A percentile compares a stretch with the other conserved stretches of the same genome.
Conservation (phyloP, 345 rosid species). For the Draba incana region DNA sequence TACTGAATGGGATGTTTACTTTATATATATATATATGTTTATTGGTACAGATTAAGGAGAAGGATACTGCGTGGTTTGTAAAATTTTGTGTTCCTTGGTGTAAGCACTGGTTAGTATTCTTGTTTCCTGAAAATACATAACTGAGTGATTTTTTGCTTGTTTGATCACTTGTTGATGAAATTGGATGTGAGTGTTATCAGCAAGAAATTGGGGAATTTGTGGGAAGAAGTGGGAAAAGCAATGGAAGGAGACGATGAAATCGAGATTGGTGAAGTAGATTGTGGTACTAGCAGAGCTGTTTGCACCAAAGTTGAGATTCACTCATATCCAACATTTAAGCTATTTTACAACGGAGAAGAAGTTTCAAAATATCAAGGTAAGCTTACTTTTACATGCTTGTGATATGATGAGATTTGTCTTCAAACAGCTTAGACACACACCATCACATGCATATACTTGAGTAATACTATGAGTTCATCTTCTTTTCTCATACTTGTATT, state of each 20-base stretch:
- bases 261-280: constrained; percentile 97
- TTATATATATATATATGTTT: constrained; percentile 25
- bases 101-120: constrained; percentile 83
- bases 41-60: constrained; percentile 78
- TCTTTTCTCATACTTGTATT: not conserved
- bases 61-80: constrained; percentile 94
- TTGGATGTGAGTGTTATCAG: constrained; percentile 45
- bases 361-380: constrained; percentile 90
- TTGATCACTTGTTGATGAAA: constrained; percentile 29
- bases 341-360: constrained; percentile 89
- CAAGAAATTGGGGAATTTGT: constrained; percentile 83
- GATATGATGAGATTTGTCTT: not conserved
- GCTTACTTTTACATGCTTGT: not conserved
- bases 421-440: not conserved
- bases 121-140: not conserved
- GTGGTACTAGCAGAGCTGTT: constrained; percentile 69
- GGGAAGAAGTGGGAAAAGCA: constrained; percentile 88
- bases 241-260: constrained; percentile 96
- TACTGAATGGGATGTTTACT: not conserved
- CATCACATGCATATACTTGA: not conserved
- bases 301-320: constrained; percentile 89
- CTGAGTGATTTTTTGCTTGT: not conserved
- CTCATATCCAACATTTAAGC: constrained; percentile 93
- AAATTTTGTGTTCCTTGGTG: constrained; percentile 99
- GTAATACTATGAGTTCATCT: not conserved